phyloP scores from a whole-genome alignment of 164 flowering plant species.

The Kalanchoe fedtschenkoi region DNA sequence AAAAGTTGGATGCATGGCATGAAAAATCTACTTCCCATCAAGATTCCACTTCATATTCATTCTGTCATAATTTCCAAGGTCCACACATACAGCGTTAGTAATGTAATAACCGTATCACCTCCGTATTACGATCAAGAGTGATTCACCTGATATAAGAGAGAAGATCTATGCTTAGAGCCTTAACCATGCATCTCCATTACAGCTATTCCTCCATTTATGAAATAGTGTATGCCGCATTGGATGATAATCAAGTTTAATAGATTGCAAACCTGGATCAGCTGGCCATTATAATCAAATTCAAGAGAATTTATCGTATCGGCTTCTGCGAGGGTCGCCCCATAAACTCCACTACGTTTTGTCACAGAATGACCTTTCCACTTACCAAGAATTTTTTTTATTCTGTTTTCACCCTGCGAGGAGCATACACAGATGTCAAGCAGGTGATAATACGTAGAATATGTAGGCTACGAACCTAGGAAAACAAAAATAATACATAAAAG shows the following conservation, averaged over 20 bases:
- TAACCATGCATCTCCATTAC: neutral
- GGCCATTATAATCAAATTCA: conserved; percentile 59
- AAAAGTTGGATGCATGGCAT: too few species aligned
- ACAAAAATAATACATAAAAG: neutral
- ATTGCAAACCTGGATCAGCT: conserved; percentile 58
- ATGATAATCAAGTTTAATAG: neutral
- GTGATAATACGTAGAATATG: neutral
- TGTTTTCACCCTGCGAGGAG: conserved; percentile 36
- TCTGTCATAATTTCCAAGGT: too few species aligned
- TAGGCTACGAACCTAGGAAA: neutral
- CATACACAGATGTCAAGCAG: neutral
- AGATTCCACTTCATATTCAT: too few species aligned
- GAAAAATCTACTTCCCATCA: too few species aligned
- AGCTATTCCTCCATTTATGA: neutral
- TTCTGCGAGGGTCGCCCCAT: conserved; percentile 81
- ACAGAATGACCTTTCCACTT: conserved; percentile 77
- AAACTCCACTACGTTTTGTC: conserved; percentile 90
- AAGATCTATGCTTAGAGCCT: neutral
- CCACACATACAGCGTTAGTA: too few species aligned
- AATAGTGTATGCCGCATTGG: neutral
- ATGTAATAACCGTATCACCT: too few species aligned
- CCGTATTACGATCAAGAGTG: neutral
- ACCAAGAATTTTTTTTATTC: conserved; percentile 66
- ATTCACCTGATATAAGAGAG: too few species aligned
- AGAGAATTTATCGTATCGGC: conserved; percentile 57